Evolutionary conservation across 1,284 basidiomycete species (phyloP), one percentile per base, ranked within the genome.

Genomic region (Athelia sp.): DNA sequence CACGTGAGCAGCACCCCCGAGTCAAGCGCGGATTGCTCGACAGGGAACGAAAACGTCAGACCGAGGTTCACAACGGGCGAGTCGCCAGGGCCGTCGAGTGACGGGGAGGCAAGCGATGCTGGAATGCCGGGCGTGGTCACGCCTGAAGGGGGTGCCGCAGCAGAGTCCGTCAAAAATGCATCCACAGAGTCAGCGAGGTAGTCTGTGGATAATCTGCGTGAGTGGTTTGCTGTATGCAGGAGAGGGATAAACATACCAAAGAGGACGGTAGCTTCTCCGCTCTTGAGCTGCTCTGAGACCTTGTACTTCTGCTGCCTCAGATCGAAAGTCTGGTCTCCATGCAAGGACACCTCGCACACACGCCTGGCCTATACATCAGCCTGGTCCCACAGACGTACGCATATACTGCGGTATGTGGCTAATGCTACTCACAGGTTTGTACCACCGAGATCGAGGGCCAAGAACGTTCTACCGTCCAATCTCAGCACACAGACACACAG

Each of bases 141-240:
- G 52, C 48, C 63, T 49, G 52, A 63, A 52, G 51, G 70, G 50
- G 55, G 73, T 64, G 60, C 76, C 56, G 63, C 78, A 60, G 62
- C 58, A 19, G 60, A 60, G 50, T 86, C 81, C n/a, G 84, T 95
- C 51, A 99, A 74, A 73, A 99, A 99, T 10, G 87, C 84, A 63
- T 96, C 93, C 26, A 99, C 94, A 6, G 91, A 95, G 58, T 93
- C 90, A 24, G 97, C 97, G 58, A 99, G 90, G 71, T 97, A 99
- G 70, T 97, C 92, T 93, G 58, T 43, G 48, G 48, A 38, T 31
- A 24, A n/a, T 48, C 35, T n/a, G 45, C 18, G 19, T 15, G 24
- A 48, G 4, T 44, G 45, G 38, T 15, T 8, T 26, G 34, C n/a
- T n/a, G n/a, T n/a, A n/a, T n/a, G 22, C 26, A 15, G 21, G 15